A percentile compares a stretch with the other conserved stretches of the same genome.
These are phyloP conservation scores for Kwoniella botswanensis DNA, from an alignment of 768 basidiomycete genomes.

Conservation along the genomic window DNA sequence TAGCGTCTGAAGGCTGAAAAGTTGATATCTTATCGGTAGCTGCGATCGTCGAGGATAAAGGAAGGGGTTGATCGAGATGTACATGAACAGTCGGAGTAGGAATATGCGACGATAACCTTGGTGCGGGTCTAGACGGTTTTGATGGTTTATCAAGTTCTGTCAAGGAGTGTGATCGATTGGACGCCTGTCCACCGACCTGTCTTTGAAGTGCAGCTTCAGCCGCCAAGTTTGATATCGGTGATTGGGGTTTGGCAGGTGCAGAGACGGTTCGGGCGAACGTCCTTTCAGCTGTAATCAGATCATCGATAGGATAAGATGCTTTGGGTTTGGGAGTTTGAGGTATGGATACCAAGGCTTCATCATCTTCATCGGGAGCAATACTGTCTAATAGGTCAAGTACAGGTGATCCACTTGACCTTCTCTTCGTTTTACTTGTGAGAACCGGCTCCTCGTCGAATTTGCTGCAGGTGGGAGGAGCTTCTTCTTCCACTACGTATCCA, in stretches of 20 bases:
- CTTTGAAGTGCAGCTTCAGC: slow-evolving; percentile 37
- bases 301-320: slow-evolving; percentile 2
- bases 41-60: not conserved
- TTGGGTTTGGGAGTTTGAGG: not conserved
- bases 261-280: slow-evolving; percentile 24
- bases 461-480: slow-evolving; percentile 48
- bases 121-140: slow-evolving; percentile 27
- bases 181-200: slow-evolving; percentile 1
- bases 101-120: slow-evolving; percentile 45
- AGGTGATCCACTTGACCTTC: not conserved
- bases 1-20: slow-evolving; percentile 46
- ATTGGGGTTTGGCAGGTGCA: slow-evolving; percentile 9
- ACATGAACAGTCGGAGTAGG: slow-evolving; percentile 14
- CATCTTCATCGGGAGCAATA: not conserved
- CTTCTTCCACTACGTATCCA: slow-evolving; percentile 49
- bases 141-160: slow-evolving; percentile 15
- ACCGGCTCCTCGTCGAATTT: slow-evolving; percentile 26
- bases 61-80: slow-evolving; percentile 12
- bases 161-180: slow-evolving; percentile 23
- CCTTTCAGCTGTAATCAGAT: slow-evolving; percentile 4
- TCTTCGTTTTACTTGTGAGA: not conserved
- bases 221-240: slow-evolving; percentile 16
- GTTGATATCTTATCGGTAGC: slow-evolving; percentile 7
- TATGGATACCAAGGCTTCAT: not conserved
- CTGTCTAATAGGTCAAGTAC: not conserved